Percentiles rank a stretch among this genome's conserved stretches.
phyloP scores from a whole-genome alignment of 2,329 filamentous ascomycete species.

The Xylaria hypoxylon region DNA sequence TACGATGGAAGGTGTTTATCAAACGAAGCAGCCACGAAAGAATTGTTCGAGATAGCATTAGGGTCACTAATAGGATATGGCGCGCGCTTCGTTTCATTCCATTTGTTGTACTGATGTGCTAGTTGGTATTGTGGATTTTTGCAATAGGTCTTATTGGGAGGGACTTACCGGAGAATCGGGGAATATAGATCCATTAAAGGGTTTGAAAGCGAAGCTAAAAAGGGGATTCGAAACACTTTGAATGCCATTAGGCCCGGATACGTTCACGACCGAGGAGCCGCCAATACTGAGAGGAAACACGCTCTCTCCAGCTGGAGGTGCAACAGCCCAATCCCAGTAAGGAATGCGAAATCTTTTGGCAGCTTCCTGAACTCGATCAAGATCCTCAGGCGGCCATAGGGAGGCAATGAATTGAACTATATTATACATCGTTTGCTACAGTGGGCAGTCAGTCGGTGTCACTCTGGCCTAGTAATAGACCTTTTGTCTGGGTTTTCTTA shows the following conservation, averaged over 20 bases:
- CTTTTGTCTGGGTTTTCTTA: constrained; percentile 44
- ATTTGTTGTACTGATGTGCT: constrained; percentile 64
- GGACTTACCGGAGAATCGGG: constrained; percentile 68
- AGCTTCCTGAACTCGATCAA: constrained; percentile 62
- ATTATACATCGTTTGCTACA: constrained; percentile 56
- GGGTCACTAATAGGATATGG: constrained; percentile 57
- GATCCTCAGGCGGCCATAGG: constrained; percentile 56
- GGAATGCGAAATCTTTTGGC: constrained; percentile 66
- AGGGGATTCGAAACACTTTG: constrained; percentile 72
- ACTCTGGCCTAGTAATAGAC: not conserved
- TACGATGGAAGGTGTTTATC: constrained; percentile 65
- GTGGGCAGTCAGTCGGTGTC: not conserved
- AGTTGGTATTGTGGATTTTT: constrained; percentile 23
- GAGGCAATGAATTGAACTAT: constrained; percentile 51
- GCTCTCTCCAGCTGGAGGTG: constrained; percentile 61
- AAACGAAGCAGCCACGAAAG: constrained; percentile 64
- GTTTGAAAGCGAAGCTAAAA: constrained; percentile 70
- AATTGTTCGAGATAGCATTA: constrained; percentile 68
- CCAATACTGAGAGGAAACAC: constrained; percentile 62
- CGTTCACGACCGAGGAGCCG: constrained; percentile 56
- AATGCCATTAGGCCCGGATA: constrained; percentile 67
- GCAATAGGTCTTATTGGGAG: not conserved
- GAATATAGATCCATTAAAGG: constrained; percentile 69
- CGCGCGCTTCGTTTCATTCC: constrained; percentile 70
- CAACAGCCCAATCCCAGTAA: constrained; percentile 70